Conservation (phyloP, 192 early-diverging fungal species). For the Coemansia sp. region DNA sequence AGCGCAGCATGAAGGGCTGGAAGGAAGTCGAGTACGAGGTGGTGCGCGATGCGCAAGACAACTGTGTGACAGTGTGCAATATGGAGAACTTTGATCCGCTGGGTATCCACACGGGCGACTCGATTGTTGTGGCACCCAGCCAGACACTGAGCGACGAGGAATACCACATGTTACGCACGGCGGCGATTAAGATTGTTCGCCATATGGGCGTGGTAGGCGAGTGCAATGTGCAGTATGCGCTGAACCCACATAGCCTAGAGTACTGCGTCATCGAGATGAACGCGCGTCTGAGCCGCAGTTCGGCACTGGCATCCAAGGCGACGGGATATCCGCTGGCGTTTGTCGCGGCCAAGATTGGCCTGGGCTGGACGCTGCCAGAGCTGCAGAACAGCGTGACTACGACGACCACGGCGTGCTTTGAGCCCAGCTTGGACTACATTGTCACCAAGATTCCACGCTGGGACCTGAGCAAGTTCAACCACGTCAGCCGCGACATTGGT, state of each 20-base stretch:
- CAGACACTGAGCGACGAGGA: constrained; percentile 97
- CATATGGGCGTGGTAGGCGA: constrained; percentile 97
- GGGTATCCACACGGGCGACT: constrained; percentile 97
- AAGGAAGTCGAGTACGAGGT: constrained; percentile 99
- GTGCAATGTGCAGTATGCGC: constrained; percentile 97
- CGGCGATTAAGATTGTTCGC: constrained; percentile 93
- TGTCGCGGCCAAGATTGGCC: constrained; percentile 94
- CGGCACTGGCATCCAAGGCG: constrained; percentile 94
- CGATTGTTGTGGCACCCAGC: constrained; percentile 96
- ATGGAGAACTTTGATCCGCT: constrained; percentile 99
- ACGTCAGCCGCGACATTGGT: constrained; percentile 81
- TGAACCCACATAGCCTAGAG: constrained; percentile 84
- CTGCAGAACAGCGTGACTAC: constrained; percentile 89
- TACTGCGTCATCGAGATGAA: constrained; percentile 98
- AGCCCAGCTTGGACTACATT: constrained; percentile 93
- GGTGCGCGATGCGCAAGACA: constrained; percentile 92
- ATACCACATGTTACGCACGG: constrained; percentile 91
- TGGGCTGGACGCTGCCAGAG: constrained; percentile 84
- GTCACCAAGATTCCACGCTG: constrained; percentile 98
- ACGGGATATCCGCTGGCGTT: constrained; percentile 98
- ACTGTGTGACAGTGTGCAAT: constrained; percentile 99
- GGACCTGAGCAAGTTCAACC: constrained; percentile 94
- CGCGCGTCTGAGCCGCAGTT: constrained; percentile 84
- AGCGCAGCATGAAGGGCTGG: constrained; percentile 97
- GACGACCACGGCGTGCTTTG: constrained; percentile 94